A percentile compares a stretch with the other conserved stretches of the same genome.
These are phyloP conservation scores for Sugiyamaella xylanicola DNA, from an alignment of 1,139 yeast genomes.

Conservation along the genomic window DNA sequence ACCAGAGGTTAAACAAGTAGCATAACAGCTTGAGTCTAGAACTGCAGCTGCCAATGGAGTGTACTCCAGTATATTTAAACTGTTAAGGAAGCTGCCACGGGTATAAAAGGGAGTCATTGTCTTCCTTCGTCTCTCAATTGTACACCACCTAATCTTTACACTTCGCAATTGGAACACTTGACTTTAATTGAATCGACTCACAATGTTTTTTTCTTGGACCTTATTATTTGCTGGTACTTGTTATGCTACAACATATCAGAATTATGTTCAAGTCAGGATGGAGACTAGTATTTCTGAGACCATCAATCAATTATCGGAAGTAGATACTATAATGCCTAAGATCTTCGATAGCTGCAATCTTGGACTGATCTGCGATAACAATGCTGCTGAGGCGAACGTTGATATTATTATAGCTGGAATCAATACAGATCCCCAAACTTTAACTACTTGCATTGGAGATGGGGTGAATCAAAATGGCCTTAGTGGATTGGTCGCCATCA, in stretches of 20 bases:
- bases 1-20: no score
- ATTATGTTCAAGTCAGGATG: not conserved
- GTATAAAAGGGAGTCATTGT: no score
- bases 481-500: not conserved
- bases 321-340: not conserved
- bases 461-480: not conserved
- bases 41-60: no score
- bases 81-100: no score
- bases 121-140: no score
- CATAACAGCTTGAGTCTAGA: no score
- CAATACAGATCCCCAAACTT: not conserved
- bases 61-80: no score
- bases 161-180: no score
- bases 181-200: no score
- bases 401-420: not conserved
- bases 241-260: not conserved
- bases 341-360: not conserved
- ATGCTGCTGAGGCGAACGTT: not conserved
- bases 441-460: not conserved
- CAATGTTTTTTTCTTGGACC: not conserved
- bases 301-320: not conserved
- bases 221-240: not conserved
- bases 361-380: not conserved
- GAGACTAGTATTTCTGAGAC: constrained; percentile 1
- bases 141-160: no score